A percentile compares a stretch with the other conserved stretches of the same genome.
These are phyloP conservation scores for Brassica incana DNA, from an alignment of 345 rosid species.

Conservation along the genomic window DNA sequence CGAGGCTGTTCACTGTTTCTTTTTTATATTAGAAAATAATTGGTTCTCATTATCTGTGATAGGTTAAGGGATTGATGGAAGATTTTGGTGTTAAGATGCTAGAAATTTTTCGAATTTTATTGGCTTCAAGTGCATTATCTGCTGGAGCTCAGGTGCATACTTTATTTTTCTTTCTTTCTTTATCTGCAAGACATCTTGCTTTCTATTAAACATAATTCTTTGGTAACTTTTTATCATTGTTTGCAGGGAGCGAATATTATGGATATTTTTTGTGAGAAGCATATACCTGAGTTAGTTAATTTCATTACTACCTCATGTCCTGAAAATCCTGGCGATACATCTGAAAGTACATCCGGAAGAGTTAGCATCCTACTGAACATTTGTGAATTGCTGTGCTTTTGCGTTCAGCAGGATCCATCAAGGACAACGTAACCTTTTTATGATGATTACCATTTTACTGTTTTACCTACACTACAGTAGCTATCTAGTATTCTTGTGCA, in stretches of 20 bases:
- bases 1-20: conserved; percentile 3
- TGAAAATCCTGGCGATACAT: conserved; percentile 44
- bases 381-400: conserved; percentile 85
- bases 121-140: conserved; percentile 62
- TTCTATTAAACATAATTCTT: neutral
- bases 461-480: conserved; percentile 12
- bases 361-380: conserved; percentile 65
- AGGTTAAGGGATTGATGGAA: conserved; percentile 92
- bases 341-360: conserved; percentile 44
- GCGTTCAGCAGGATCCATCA: conserved; percentile 70
- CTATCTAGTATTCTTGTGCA: conserved; percentile 8
- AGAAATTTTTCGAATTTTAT: conserved; percentile 72
- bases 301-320: conserved; percentile 75
- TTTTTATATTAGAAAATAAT: conserved; percentile 13
- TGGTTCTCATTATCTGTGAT: conserved; percentile 20
- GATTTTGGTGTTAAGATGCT: conserved; percentile 78
- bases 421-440: conserved; percentile 65
- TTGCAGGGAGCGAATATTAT: conserved; percentile 69
- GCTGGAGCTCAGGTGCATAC: conserved; percentile 61
- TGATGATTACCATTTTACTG: conserved; percentile 10
- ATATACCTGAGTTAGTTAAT: conserved; percentile 75
- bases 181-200: neutral
- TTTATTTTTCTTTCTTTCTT: neutral
- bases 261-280: conserved; percentile 82
- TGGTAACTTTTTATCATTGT: neutral